Percentiles rank a stretch among this genome's conserved stretches.
phyloP scores from a whole-genome alignment of 2,329 filamentous ascomycete species.

The Aspergillus novofumigatus region DNA sequence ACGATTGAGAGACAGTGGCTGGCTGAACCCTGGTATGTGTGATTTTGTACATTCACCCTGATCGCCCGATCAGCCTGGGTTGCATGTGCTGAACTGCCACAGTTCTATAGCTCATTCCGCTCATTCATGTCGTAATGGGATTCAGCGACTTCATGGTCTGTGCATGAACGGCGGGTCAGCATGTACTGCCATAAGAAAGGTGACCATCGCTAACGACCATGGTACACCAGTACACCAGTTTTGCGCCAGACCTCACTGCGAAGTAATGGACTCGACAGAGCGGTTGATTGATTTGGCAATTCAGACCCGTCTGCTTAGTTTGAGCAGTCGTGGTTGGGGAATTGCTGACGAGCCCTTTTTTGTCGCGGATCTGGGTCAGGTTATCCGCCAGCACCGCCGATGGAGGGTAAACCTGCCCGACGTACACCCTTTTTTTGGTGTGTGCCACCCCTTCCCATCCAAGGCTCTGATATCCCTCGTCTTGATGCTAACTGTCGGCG shows the following conservation, averaged over 20 bases:
- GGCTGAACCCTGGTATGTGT: neutral
- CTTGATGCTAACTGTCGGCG: neutral
- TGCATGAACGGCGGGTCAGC: neutral
- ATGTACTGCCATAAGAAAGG: neutral
- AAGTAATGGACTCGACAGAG: neutral
- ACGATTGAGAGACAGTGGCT: neutral
- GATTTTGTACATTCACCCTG: neutral
- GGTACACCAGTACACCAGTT: neutral
- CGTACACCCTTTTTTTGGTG: constrained; percentile 21
- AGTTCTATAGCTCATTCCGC: neutral
- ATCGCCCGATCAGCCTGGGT: neutral
- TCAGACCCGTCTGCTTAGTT: neutral
- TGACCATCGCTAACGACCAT: neutral
- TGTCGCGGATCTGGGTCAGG: constrained; percentile 14
- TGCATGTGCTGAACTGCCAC: neutral
- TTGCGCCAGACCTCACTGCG: neutral
- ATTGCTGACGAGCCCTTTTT: constrained; percentile 16
- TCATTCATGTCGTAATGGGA: neutral
- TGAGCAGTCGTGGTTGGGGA: neutral
- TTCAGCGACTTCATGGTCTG: neutral
- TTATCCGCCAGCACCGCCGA: constrained; percentile 14
- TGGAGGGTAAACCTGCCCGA: constrained; percentile 15
- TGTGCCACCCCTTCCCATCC: neutral
- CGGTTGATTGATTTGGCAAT: constrained; percentile 1
- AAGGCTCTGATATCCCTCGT: too few relatives aligned